Evolutionary conservation across 2,329 filamentous ascomycete genomes (phyloP).

Genomic region (Trichoderma koningii): DNA sequence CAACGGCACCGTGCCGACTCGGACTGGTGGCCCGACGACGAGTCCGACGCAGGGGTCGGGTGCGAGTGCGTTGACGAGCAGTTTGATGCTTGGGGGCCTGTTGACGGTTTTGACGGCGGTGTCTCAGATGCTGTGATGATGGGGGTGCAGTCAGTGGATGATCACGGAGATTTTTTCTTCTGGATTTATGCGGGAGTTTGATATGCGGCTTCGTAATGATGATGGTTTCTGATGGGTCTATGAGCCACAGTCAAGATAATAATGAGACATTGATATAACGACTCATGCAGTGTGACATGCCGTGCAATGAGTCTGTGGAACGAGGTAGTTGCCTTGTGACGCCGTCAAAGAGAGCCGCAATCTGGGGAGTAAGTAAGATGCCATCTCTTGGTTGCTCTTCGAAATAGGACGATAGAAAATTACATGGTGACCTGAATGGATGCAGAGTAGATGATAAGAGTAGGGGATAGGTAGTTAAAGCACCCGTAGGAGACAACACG

Average conservation of each 20-base stretch:
- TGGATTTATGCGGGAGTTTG: not conserved
- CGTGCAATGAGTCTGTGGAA: not conserved
- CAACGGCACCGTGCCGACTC: constrained; percentile 5
- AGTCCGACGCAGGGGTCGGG: constrained; percentile 7
- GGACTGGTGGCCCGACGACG: not conserved
- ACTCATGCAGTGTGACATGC: not conserved
- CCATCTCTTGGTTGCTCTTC: no score
- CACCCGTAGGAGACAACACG: no score
- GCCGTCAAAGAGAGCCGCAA: no score
- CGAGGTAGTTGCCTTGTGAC: not conserved
- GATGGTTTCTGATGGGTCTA: not conserved
- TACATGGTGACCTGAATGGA: no score
- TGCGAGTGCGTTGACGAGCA: constrained; percentile 14
- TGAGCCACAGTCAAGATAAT: not conserved
- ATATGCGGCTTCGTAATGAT: no score
- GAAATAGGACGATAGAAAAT: no score
- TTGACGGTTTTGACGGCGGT: not conserved
- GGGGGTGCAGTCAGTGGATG: not conserved
- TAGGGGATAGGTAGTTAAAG: no score
- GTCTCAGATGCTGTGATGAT: constrained; percentile 23
- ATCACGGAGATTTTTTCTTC: not conserved
- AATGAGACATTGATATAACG: constrained; percentile 3
- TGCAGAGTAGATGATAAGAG: no score
- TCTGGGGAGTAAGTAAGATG: no score
- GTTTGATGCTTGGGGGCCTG: constrained; percentile 24